Percentiles rank a stretch among this genome's conserved stretches.
Conservation (phyloP, 2,329 filamentous ascomycete species). For the Leptographium radiaticola region DNA sequence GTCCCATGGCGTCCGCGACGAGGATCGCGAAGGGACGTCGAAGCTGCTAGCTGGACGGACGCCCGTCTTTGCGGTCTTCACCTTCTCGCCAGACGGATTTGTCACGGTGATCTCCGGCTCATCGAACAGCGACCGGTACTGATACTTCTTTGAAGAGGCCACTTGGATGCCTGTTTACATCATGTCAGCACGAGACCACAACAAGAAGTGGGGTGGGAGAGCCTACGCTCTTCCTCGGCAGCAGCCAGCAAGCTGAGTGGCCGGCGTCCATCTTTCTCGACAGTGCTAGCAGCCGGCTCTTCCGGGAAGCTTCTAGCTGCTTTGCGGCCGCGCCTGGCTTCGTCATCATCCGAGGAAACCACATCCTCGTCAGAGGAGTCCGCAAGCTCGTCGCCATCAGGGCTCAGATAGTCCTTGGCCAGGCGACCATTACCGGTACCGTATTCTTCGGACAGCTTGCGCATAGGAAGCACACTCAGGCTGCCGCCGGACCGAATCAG, state of each 20-base stretch:
- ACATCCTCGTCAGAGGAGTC: constrained; percentile 53
- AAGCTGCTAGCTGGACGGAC: constrained; percentile 80
- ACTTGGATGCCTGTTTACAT: constrained; percentile 35
- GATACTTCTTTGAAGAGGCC: constrained; percentile 35
- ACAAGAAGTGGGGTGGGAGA: not conserved
- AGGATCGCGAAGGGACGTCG: constrained; percentile 50
- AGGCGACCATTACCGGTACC: constrained; percentile 37
- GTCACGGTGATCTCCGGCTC: constrained; percentile 56
- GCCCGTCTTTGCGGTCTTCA: constrained; percentile 38
- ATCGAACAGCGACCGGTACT: constrained; percentile 50
- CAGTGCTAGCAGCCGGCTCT: constrained; percentile 15
- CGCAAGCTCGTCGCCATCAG: constrained; percentile 50
- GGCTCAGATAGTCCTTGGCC: constrained; percentile 52
- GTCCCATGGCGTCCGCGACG: constrained; percentile 46
- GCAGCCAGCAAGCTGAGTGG: constrained; percentile 55
- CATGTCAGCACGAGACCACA: not conserved
- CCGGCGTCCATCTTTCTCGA: constrained; percentile 22
- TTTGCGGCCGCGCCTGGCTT: constrained; percentile 39
- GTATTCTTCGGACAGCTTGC: constrained; percentile 27
- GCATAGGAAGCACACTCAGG: constrained; percentile 46
- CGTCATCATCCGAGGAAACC: constrained; percentile 44
- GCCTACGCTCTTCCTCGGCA: constrained; percentile 65
- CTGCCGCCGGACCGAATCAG: constrained; percentile 50
- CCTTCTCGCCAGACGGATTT: constrained; percentile 47
- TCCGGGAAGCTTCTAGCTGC: constrained; percentile 32